Conservation (phyloP, 176 grass and related monocot genomes). For the Pontederia paniculata region DNA sequence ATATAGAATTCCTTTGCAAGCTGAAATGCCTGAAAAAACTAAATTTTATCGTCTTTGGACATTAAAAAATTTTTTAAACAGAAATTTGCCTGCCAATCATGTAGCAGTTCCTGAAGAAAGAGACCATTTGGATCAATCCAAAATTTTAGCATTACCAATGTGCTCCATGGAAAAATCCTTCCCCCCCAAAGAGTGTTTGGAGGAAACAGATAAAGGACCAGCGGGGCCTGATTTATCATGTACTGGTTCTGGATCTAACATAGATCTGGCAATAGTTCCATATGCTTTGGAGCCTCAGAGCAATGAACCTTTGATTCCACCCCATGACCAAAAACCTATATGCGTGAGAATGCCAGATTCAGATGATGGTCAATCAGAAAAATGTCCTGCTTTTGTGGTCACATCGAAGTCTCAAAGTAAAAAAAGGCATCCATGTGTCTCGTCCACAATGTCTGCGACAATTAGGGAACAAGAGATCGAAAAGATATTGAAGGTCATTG, state of each 20-base stretch:
- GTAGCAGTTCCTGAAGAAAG: slow-evolving; percentile 31
- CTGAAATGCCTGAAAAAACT: slow-evolving; percentile 63
- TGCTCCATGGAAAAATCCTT: slow-evolving; percentile 14
- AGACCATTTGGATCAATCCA: slow-evolving; percentile 23
- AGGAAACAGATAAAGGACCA: slow-evolving; percentile 28
- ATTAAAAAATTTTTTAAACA: slow-evolving; percentile 51
- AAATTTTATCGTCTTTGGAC: slow-evolving; percentile 84
- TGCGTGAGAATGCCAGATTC: not conserved
- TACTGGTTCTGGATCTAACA: slow-evolving; percentile 18
- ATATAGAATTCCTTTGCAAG: slow-evolving; percentile 56
- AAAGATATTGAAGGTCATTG: too few species aligned
- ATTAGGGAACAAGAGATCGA: too few species aligned
- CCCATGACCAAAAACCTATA: slow-evolving; percentile 8
- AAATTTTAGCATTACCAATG: slow-evolving; percentile 25
- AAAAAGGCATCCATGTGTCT: too few species aligned
- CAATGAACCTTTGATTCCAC: slow-evolving; percentile 12
- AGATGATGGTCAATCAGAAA: not conserved
- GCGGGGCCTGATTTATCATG: slow-evolving; percentile 19
- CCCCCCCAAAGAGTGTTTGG: slow-evolving; percentile 27
- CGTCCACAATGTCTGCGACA: too few species aligned
- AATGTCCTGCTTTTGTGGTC: not conserved
- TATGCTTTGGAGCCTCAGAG: not conserved
- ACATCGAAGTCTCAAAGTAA: too few species aligned
- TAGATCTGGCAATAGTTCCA: not conserved
- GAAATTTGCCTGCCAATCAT: slow-evolving; percentile 32